Evolutionary conservation across 164 flowering plant species (phyloP), one percentile per base, ranked within the genome.

Genomic region (Pachysandra terminalis): DNA sequence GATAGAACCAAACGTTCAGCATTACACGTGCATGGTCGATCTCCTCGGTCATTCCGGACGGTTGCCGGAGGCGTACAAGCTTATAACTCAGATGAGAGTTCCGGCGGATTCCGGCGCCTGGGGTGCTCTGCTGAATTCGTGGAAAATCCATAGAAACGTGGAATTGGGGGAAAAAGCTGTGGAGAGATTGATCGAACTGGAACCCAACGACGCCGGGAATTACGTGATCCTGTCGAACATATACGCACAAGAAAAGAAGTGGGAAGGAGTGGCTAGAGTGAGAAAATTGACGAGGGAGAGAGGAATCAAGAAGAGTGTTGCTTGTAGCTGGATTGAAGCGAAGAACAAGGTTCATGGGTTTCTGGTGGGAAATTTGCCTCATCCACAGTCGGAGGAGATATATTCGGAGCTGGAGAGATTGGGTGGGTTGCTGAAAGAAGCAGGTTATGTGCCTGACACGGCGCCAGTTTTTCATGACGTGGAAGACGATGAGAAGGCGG

Each of bases 311-410:
- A 84, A 82, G 61, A 75, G 63, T 28, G 65, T 70, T 35, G 85
- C 84, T 12, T 80, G 75, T 66, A 82, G 87, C 52, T 82, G 85
- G 87, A 78, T 82, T 61, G 79, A 82, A 58, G 79, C 82, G 71
- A 79, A 74, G 32, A 81, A 67, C 66, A 68, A 75, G 62, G 74
- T 74, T 17, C 84, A 84, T 70, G 76, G 80, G 17, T 84, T 84
- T 76, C 73, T 79, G 27, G 75, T 78, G 21, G 84, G 82, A n/a
- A 85, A 84, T 68, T 73, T 68, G 28, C 73, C 82, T 12, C 85
- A 84, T 69, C 80, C 82, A 8, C 41, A 68, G 72, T 68, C 74
- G 5, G 81, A 77, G 25, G 69, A 67, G 63, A 84, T 82, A 63
- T 75, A 82, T 67, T 79, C 74, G 24, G 84, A 81, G 65, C n/a